A percentile compares a stretch with the other conserved stretches of the same genome.
Conservation (phyloP, 1,284 basidiomycete species). For the Amylostereum areolatum region DNA sequence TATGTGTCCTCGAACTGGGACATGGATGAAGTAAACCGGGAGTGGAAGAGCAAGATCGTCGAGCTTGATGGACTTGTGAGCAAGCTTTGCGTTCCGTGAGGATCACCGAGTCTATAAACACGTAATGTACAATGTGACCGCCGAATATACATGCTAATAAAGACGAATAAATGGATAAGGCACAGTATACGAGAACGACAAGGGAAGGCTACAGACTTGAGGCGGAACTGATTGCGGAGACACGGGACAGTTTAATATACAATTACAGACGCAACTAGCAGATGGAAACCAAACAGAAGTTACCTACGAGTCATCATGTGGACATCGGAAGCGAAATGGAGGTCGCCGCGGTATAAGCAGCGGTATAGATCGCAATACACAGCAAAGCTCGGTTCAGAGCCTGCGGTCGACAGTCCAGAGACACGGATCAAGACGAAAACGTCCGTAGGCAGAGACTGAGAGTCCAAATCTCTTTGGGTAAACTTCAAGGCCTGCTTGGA, state of each 20-base stretch:
- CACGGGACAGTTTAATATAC: too few relatives aligned
- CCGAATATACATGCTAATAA: too few relatives aligned
- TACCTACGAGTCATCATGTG: too few relatives aligned
- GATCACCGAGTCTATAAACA: too few relatives aligned
- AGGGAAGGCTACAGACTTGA: too few relatives aligned
- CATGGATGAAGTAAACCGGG: not conserved
- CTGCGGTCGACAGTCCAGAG: not conserved
- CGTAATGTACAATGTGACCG: too few relatives aligned
- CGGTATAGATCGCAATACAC: conserved; percentile 6
- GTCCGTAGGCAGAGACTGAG: too few relatives aligned
- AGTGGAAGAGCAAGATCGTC: not conserved
- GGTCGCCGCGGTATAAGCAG: not conserved
- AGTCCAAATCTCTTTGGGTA: not conserved
- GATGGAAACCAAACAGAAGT: too few relatives aligned
- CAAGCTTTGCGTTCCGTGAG: not conserved
- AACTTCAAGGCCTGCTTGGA: not conserved
- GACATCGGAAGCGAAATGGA: conserved; percentile 2
- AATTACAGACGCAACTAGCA: too few relatives aligned
- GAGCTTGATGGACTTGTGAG: not conserved
- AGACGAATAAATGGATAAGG: too few relatives aligned
- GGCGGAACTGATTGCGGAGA: too few relatives aligned
- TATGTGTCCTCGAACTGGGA: conserved; percentile 3
- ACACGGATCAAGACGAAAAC: conserved; percentile 10
- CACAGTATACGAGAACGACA: too few relatives aligned
- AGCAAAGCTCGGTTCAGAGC: not conserved